Evolutionary conservation across 179 eudicot genomes (phyloP).

Genomic region (Nepenthes alata): DNA sequence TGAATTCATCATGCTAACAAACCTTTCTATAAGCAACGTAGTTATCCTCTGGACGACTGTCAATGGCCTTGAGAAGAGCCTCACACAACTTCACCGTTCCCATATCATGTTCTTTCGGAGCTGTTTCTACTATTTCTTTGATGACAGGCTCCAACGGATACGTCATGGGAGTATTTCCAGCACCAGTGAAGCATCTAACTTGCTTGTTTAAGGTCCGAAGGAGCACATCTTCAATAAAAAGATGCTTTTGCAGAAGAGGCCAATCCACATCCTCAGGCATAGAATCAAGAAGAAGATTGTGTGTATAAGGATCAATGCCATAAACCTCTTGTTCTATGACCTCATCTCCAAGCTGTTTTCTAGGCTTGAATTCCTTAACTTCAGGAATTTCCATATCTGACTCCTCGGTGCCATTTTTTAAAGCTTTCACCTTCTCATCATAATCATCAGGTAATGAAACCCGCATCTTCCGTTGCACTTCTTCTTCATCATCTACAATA

Average conservation of each 20-base stretch:
- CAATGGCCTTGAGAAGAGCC: constrained; percentile 57
- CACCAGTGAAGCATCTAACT: constrained; percentile 67
- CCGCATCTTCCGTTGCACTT: constrained; percentile 79
- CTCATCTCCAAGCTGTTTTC: constrained; percentile 83
- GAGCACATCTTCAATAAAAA: constrained; percentile 78
- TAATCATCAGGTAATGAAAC: constrained; percentile 86
- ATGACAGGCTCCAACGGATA: constrained; percentile 68
- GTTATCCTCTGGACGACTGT: constrained; percentile 69
- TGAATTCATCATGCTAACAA: background rate
- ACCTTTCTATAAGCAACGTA: constrained; percentile 99
- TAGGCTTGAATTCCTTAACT: constrained; percentile 81
- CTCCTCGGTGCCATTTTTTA: constrained; percentile 81
- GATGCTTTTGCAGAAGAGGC: constrained; percentile 60
- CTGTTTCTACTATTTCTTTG: constrained; percentile 49
- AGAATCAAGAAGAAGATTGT: constrained; percentile 92
- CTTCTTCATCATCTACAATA: constrained; percentile 81
- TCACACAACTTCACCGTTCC: constrained; percentile 44
- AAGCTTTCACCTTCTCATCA: constrained; percentile 64
- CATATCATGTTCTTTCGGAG: constrained; percentile 35
- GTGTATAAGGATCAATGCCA: constrained; percentile 94
- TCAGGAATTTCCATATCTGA: constrained; percentile 97
- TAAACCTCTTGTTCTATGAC: constrained; percentile 97
- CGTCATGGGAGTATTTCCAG: constrained; percentile 79
- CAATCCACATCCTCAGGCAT: constrained; percentile 72
- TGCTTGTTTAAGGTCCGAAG: constrained; percentile 75